A percentile compares a stretch with the other conserved stretches of the same genome.
Conservation (phyloP, 2,329 filamentous ascomycete species). For the Microthyrium microscopicum region DNA sequence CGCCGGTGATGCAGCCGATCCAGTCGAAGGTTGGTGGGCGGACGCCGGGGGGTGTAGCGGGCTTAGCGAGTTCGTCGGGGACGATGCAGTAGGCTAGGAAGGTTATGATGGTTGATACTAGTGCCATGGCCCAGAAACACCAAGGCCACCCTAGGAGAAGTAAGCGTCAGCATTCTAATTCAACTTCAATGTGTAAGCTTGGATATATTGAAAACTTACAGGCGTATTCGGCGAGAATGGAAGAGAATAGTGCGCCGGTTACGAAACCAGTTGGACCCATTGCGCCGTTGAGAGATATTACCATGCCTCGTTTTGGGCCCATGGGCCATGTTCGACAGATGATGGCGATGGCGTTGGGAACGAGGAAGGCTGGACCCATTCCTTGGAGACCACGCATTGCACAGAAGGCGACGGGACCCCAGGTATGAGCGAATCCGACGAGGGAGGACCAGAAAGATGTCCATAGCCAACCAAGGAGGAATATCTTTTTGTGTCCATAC, state of each 20-base stretch:
- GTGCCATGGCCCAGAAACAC: constrained; percentile 17
- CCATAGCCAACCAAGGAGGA: constrained; percentile 21
- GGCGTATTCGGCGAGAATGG: constrained; percentile 4
- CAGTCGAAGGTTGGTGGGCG: constrained; percentile 14
- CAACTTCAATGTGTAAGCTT: background rate
- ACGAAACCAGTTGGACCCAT: constrained; percentile 7
- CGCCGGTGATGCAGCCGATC: constrained; percentile 14
- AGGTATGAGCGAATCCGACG: constrained; percentile 18
- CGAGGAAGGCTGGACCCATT: constrained; percentile 12
- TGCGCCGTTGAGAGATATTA: constrained; percentile 8
- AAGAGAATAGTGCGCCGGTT: constrained; percentile 4
- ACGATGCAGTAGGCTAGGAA: constrained; percentile 14
- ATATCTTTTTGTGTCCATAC: constrained; percentile 21
- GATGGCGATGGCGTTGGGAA: constrained; percentile 9
- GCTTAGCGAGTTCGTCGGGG: constrained; percentile 6
- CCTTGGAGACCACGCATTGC: constrained; percentile 38
- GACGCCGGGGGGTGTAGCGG: constrained; percentile 5
- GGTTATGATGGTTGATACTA: constrained; percentile 13
- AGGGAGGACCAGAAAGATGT: constrained; percentile 21
- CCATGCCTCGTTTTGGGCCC: constrained; percentile 6
- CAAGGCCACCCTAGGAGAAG: constrained; percentile 15
- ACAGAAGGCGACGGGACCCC: constrained; percentile 33
- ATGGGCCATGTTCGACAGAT: constrained; percentile 8
- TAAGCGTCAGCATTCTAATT: background rate
- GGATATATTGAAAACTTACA: constrained; percentile 3